Evolutionary conservation across 306 rosid genomes (phyloP).

Genomic region (Prunus mongolica): DNA sequence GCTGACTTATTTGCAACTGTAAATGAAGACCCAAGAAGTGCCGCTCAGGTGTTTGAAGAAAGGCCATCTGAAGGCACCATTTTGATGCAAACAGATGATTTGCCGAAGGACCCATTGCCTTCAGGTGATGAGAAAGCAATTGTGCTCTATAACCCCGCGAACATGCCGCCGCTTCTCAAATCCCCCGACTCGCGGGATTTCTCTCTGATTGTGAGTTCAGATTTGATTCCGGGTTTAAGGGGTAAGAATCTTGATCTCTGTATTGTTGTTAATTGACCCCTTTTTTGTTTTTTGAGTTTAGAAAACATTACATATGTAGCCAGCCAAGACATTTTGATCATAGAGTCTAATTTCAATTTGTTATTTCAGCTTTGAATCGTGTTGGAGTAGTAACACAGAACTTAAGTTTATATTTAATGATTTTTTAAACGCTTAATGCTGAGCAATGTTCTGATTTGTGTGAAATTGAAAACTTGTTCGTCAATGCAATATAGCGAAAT

Average conservation of each 20-base stretch:
- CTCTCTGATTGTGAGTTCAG: slow-evolving; percentile 31
- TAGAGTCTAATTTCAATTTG: background rate
- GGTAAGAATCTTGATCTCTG: slow-evolving; percentile 16
- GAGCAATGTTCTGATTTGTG: background rate
- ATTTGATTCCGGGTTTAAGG: slow-evolving; percentile 39
- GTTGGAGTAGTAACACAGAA: background rate
- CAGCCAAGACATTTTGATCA: background rate
- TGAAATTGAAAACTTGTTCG: background rate
- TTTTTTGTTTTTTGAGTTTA: background rate
- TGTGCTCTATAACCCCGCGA: slow-evolving; percentile 27
- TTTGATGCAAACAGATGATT: background rate
- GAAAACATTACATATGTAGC: background rate
- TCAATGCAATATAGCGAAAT: background rate
- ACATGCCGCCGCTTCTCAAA: slow-evolving; percentile 11
- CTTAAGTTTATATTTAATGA: too few relatives aligned
- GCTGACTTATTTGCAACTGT: background rate
- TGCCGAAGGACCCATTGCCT: background rate
- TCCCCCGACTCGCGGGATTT: slow-evolving; percentile 28
- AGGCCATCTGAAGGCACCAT: background rate
- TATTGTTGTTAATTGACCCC: background rate
- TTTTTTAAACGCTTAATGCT: too few relatives aligned
- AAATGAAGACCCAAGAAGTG: slow-evolving; percentile 4
- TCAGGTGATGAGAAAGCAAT: slow-evolving; percentile 30
- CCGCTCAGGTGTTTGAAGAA: slow-evolving; percentile 3
- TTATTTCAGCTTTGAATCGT: background rate